Evolutionary conservation across 73 alveolate species (phyloP).

Genomic region (Stentor roeselii): DNA sequence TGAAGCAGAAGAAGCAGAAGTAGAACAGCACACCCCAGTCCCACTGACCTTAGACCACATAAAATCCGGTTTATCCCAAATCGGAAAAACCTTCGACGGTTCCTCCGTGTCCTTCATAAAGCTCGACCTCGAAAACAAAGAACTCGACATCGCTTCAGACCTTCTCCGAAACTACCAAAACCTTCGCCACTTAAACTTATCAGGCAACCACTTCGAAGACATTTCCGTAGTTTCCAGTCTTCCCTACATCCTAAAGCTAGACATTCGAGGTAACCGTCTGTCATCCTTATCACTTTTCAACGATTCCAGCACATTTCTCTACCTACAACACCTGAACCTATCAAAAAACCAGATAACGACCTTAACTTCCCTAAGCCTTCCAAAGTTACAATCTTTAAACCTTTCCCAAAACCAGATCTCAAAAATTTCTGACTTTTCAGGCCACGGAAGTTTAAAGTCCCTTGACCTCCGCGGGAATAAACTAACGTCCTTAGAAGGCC

Average conservation of each 20-base stretch:
- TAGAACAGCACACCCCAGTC: slow-evolving; percentile 45
- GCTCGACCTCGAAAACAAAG: slow-evolving; percentile 73
- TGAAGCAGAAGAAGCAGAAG: slow-evolving; percentile 44
- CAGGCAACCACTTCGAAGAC: slow-evolving; percentile 58
- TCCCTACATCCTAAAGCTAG: slow-evolving; percentile 56
- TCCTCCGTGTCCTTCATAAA: slow-evolving; percentile 69
- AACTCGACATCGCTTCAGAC: slow-evolving; percentile 69
- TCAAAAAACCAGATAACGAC: slow-evolving; percentile 48
- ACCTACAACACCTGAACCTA: slow-evolving; percentile 49
- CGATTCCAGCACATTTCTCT: slow-evolving; percentile 38
- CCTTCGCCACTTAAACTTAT: slow-evolving; percentile 48
- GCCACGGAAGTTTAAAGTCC: slow-evolving; percentile 34
- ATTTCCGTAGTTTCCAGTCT: slow-evolving; percentile 43
- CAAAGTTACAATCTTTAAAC: slow-evolving; percentile 49
- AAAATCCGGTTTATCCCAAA: slow-evolving; percentile 44
- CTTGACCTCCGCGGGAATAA: slow-evolving; percentile 60
- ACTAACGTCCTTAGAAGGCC: slow-evolving; percentile 47
- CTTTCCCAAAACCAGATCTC: slow-evolving; percentile 70
- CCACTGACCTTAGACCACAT: slow-evolving; percentile 53
- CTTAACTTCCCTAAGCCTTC: slow-evolving; percentile 53
- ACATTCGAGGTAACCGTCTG: slow-evolving; percentile 57
- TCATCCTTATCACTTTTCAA: slow-evolving; percentile 40
- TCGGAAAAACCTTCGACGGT: slow-evolving; percentile 59
- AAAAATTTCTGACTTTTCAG: slow-evolving; percentile 39
- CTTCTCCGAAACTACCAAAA: slow-evolving; percentile 47